Percentiles rank a stretch among this genome's conserved stretches.
Conservation (phyloP, 1,139 yeast species). For the Candida pseudocylindracea region DNA sequence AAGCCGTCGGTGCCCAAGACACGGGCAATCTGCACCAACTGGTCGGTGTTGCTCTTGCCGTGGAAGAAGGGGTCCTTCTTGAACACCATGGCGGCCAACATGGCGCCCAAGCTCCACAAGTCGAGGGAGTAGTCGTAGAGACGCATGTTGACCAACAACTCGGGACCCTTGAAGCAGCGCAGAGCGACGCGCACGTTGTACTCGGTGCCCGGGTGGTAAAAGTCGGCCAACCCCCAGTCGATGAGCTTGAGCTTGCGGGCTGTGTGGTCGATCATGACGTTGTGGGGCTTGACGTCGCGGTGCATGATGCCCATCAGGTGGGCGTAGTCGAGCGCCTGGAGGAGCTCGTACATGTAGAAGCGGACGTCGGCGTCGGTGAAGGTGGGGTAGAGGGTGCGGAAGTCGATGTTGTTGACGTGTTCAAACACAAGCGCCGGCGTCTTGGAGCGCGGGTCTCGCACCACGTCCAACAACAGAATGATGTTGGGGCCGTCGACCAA, state of each 20-base stretch:
- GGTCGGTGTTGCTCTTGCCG: conserved; percentile 92
- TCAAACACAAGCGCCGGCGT: conserved; percentile 92
- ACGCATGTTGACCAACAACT: conserved; percentile 77
- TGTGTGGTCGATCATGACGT: conserved; percentile 91
- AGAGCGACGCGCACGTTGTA: conserved; percentile 96
- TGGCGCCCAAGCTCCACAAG: conserved; percentile 93
- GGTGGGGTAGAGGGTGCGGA: conserved; percentile 79
- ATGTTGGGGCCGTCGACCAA: conserved; percentile 75
- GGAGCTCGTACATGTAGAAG: conserved; percentile 70
- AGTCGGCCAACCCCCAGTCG: conserved; percentile 98
- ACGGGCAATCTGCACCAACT: conserved; percentile 80
- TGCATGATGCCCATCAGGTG: conserved; percentile 99
- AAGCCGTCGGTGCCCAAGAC: conserved; percentile 84
- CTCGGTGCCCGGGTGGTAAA: conserved; percentile 85
- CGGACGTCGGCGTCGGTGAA: conserved; percentile 68
- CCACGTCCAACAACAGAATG: conserved; percentile 61
- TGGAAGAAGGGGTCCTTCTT: conserved; percentile 95
- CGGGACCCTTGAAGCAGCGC: conserved; percentile 97
- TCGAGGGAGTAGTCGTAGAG: conserved; percentile 90
- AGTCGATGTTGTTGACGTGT: conserved; percentile 75
- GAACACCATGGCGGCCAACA: conserved; percentile 93
- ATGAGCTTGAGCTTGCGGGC: conserved; percentile 53
- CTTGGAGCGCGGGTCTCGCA: conserved; percentile 74
- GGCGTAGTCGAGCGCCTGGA: conserved; percentile 78
- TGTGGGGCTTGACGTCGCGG: conserved; percentile 96